Evolutionary conservation across 345 rosid species (phyloP), one percentile per base, ranked within the genome.

Genomic region (Gossypium raimondii): DNA sequence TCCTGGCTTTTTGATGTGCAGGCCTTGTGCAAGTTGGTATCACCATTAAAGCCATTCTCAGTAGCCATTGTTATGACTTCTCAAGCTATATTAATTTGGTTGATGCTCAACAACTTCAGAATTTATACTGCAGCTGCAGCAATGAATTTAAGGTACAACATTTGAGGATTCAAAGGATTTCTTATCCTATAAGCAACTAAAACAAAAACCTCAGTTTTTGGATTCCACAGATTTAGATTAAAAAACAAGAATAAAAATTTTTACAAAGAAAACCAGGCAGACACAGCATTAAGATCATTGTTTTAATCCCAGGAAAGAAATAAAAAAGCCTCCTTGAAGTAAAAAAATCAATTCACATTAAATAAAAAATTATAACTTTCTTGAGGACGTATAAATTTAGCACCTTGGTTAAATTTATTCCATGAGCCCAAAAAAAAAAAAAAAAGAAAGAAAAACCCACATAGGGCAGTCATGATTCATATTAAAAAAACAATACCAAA

Each of bases 1-100:
- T 78, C 85, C 52, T 50, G 83, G 77, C 79, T 70, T 47, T 76
- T 84, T 9, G 93, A 83, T 75, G 92, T 75, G 73, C 82, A 77
- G 25, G 88, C 84, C 64, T 82, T 85, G 2, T 83, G 68, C 24
- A 73, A 56, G 29, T 43, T 68, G 51, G 68, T 43, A 45, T 48
- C 74, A 50, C 74, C 76, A 41, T 74, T 73, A 24, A 62, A 6
- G 72, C 77, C 79, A 41, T 51, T 78, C 76, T 82, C 84, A 11
- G 22, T 43, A 7, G 75, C 82, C 89, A 86, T 88, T 57, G 56
- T 9, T 9, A 18, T 2, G 2, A 24, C 73, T 76, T 29, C 71
- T 10, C 52, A 7, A 44, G 50, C 41, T 34, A 34, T 34, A 34
- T 34, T 5, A 34, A 34, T 34, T 34, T 34, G 7, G 41, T 34